phyloP scores from a whole-genome alignment of 192 early-diverging fungal species.

The Helicostylum pulchrum region DNA sequence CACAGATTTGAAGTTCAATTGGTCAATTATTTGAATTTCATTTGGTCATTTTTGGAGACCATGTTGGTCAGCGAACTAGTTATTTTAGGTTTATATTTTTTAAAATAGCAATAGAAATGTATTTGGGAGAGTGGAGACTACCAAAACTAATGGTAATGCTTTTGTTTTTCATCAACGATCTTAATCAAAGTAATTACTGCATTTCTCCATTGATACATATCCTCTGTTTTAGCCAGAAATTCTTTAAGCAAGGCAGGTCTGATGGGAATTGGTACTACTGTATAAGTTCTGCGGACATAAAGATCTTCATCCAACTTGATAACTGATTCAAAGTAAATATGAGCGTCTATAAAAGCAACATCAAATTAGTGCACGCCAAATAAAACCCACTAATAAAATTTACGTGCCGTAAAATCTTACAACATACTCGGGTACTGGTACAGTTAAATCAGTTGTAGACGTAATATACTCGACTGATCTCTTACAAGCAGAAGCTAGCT shows the following conservation, averaged over 20 bases:
- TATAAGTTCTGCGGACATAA: conserved; percentile 17
- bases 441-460: conserved; percentile 1
- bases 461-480: background rate
- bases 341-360: background rate
- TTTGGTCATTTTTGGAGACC: too few species aligned
- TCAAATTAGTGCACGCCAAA: conserved; percentile 1
- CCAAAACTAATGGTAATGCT: background rate
- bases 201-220: conserved; percentile 1
- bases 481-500: background rate
- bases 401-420: conserved; percentile 1
- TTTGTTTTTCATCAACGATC: conserved; percentile 2
- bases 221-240: conserved; percentile 8
- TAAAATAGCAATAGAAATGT: background rate
- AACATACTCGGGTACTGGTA: background rate
- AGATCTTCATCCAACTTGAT: background rate
- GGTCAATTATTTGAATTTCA: too few species aligned
- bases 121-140: background rate
- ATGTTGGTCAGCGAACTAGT: too few species aligned
- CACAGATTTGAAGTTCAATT: too few species aligned
- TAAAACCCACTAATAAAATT: background rate
- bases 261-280: background rate
- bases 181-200: conserved; percentile 8
- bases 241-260: conserved; percentile 7
- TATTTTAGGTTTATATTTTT: background rate
- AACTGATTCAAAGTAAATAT: conserved; percentile 13